A percentile compares a stretch with the other conserved stretches of the same genome.
phyloP scores from a whole-genome alignment of 345 rosid genomes.

The Camelina laxa region DNA sequence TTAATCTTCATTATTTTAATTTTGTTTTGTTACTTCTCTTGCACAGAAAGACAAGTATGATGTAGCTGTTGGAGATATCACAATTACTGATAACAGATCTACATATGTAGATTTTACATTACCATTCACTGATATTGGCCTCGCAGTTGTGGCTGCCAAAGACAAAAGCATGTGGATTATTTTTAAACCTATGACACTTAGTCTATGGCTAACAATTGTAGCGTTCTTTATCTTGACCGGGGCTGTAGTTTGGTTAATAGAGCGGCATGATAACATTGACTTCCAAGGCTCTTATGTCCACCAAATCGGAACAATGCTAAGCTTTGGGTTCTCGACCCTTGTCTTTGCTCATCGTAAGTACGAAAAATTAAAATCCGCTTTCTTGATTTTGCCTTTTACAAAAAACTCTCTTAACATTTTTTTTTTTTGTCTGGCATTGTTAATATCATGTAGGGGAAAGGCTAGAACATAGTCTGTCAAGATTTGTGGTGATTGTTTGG shows the following conservation, averaged over 20 bases:
- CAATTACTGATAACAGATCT: slow-evolving; percentile 50
- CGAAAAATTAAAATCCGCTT: background rate
- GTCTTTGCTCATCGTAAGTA: slow-evolving; percentile 45
- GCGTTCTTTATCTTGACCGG: slow-evolving; percentile 37
- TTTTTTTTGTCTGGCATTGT: slow-evolving; percentile 8
- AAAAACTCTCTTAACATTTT: background rate
- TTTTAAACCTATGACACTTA: slow-evolving; percentile 41
- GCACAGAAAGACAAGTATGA: slow-evolving; percentile 48
- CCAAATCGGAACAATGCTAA: slow-evolving; percentile 41
- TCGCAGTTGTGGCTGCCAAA: slow-evolving; percentile 31
- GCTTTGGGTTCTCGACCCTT: slow-evolving; percentile 48
- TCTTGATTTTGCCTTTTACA: background rate
- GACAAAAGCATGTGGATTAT: slow-evolving; percentile 42
- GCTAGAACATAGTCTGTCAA: slow-evolving; percentile 39
- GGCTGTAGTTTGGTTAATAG: slow-evolving; percentile 44
- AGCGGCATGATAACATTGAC: slow-evolving; percentile 35
- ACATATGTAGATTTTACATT: slow-evolving; percentile 55
- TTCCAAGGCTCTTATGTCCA: slow-evolving; percentile 41
- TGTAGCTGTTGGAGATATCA: slow-evolving; percentile 53
- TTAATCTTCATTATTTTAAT: no score
- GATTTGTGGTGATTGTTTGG: slow-evolving; percentile 41
- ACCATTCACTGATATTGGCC: slow-evolving; percentile 46
- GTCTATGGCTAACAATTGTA: slow-evolving; percentile 39
- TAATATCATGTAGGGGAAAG: slow-evolving; percentile 38
- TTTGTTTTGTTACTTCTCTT: background rate